These are phyloP conservation scores for Aspergillus avenaceus DNA, from an alignment of 495 filamentous ascomycete genomes.

Conservation along the genomic window DNA sequence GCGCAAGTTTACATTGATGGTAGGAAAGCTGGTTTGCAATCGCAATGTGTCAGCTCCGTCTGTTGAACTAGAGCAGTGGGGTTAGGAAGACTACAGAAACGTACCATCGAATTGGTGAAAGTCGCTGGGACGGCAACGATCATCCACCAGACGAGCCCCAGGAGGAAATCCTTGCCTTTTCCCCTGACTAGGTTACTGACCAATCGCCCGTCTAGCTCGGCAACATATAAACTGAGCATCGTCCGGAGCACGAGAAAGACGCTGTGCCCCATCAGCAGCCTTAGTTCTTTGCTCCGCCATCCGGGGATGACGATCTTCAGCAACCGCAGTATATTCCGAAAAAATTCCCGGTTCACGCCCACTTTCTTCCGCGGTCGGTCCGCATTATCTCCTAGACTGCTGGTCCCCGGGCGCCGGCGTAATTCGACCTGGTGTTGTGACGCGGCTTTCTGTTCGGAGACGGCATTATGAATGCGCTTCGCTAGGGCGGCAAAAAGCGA, in stretches of 20 bases:
- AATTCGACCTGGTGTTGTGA: slow-evolving; percentile 65
- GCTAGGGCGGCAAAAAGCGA: slow-evolving; percentile 85
- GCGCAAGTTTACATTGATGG: slow-evolving; percentile 89
- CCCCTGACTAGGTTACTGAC: slow-evolving; percentile 90
- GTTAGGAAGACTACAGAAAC: slow-evolving; percentile 18
- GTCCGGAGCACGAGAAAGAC: slow-evolving; percentile 85
- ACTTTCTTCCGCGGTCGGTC: slow-evolving; percentile 70
- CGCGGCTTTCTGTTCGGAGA: slow-evolving; percentile 89
- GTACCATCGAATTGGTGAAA: slow-evolving; percentile 97
- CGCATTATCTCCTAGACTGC: slow-evolving; percentile 41
- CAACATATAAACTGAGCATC: slow-evolving; percentile 89
- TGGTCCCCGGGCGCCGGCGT: slow-evolving; percentile 53
- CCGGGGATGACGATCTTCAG: slow-evolving; percentile 86
- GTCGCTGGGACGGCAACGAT: slow-evolving; percentile 93
- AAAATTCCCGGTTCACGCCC: slow-evolving; percentile 93
- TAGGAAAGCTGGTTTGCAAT: slow-evolving; percentile 72
- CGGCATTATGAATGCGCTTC: slow-evolving; percentile 86
- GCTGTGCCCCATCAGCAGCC: slow-evolving; percentile 81
- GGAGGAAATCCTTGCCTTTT: slow-evolving; percentile 85
- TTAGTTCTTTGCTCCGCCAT: slow-evolving; percentile 81
- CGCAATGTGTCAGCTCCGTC: not conserved
- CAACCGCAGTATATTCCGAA: slow-evolving; percentile 74
- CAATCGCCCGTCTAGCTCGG: slow-evolving; percentile 87
- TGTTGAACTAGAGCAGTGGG: not conserved
- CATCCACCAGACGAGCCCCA: slow-evolving; percentile 97